Percentiles rank a stretch among this genome's conserved stretches.
Conservation (phyloP, 192 early-diverging fungal genomes). For the Geosiphon pyriformis region DNA sequence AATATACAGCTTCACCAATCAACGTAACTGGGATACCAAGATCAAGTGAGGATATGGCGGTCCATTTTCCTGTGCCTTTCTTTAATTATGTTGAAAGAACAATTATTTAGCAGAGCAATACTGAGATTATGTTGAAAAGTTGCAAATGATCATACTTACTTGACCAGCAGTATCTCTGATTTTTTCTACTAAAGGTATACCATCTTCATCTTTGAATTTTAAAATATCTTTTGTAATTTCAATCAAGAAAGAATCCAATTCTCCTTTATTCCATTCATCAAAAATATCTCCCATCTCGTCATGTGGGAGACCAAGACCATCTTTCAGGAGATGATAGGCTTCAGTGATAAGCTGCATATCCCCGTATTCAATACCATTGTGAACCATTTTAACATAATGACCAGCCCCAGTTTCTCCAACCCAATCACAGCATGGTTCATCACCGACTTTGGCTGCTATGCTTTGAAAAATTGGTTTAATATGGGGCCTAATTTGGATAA, state of each 20-base stretch:
- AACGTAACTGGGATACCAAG: conserved; percentile 94
- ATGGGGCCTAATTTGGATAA: conserved; percentile 50
- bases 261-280: conserved; percentile 94
- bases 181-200: conserved; percentile 82
- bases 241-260: conserved; percentile 94
- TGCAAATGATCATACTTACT: conserved; percentile 24
- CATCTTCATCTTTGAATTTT: conserved; percentile 88
- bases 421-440: conserved; percentile 97
- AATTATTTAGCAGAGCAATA: conserved; percentile 14
- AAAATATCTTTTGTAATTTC: conserved; percentile 95
- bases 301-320: conserved; percentile 69
- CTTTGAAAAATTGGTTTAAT: conserved; percentile 97
- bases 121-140: conserved; percentile 1
- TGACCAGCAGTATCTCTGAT: conserved; percentile 96
- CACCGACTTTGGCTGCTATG: conserved; percentile 79
- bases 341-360: conserved; percentile 99
- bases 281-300: conserved; percentile 91
- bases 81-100: conserved; percentile 23
- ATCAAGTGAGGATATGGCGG: conserved; percentile 92
- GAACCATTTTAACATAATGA: conserved; percentile 99
- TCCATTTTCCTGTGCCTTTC: conserved; percentile 99
- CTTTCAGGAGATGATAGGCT: conserved; percentile 90
- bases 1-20: conserved; percentile 97
- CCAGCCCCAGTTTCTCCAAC: conserved; percentile 95
- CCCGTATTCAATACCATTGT: conserved; percentile 99